Base-by-base conservation (phyloP, 371 early-diverging fungal genomes). In the Mortierella sp. region DNA sequence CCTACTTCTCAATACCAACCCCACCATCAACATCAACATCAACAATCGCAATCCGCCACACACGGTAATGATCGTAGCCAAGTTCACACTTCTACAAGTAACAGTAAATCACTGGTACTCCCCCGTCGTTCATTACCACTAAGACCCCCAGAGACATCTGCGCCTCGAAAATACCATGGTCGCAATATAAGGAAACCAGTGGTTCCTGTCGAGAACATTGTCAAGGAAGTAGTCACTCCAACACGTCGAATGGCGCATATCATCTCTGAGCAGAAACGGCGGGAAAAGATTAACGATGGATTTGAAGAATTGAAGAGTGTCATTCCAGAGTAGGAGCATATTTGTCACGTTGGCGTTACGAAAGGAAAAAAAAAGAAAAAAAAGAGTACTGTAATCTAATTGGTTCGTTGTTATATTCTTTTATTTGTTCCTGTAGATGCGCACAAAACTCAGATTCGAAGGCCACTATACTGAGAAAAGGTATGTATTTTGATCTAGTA, bases 241-340 rank as follows among this genome's bases (percentile, higher is more conserved):
- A 69, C 72, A 10, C 85, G 86, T 63, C 76, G 86, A 5, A 69
- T 81, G 70, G 84, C 86, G 5, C 86, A 86, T 67, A 86, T 86
- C 9, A 57, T 81, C 5, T 74, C 83, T 4, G 86, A 86, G 58
- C 86, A 86, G 67, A 84, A 84, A 67, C 66, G 86, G 13, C 73
- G 86, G 33, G 84, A 77, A 24, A 86, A 86, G 65, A 86, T 86
- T n/a, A 86, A 86, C 52, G 81, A 66, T 6, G 86, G 86, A 1
- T 86, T 86, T 52, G 85, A 86, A 28, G 86, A 84, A 50, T 63
- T 86, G 33, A 84, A 76, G 62, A 75, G 72, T 43, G 80, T 83
- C 13, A 84, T 84, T 28, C 84, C 84, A 53, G 78, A 77, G 73
- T 76, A n/a, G 16, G 45, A 45, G 4, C 45, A 9, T 45, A 10